Evolutionary conservation across 495 filamentous ascomycete genomes (phyloP), one percentile per base, ranked within the genome.

Genomic region (Lophium mytilinum): DNA sequence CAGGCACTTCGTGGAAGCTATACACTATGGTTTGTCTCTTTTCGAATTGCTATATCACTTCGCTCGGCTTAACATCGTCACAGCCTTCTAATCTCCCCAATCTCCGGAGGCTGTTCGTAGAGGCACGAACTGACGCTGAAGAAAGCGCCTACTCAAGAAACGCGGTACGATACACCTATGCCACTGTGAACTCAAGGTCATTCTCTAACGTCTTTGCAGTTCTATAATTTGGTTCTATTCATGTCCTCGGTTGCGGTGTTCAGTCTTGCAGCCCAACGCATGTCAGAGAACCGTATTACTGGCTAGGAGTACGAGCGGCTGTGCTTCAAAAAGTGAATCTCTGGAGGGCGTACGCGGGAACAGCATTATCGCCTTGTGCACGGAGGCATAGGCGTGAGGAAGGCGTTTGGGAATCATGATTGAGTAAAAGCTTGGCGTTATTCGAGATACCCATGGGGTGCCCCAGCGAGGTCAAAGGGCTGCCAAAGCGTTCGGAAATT

Each of bases 181-280:
- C 45, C 24, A 48, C 17, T 24, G 30, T 33, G 30, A 7, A 30
- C 1, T 8, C 14, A 48, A 7, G 6, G 9, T 24, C n/a, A n/a
- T n/a, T n/a, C n/a, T n/a, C n/a, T n/a, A n/a, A 48, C 14, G 2
- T 42, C 10, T 47, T n/a, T 41, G 4, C 45, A 63, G 93, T 98
- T 98, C 72, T 98, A 97, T 75, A 97, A 97, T 66, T 80, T 96
- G 3, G 88, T 96, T 1, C 78, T 97, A 1, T 98, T 97, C 73
- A 88, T 97, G 71, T 91, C 90, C 4, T 95, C 91, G 0, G 87
- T 96, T 35, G 90, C 89, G 2, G 83, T 93, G 55, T 94, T 96
- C 76, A 95, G 91, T 67, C 76, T 96, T 57, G 81, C 90, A 57
- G 92, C 89, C 17, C 94, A 98, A 66, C 76, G 82, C 41, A 81